A percentile compares a stretch with the other conserved stretches of the same genome.
Evolutionary conservation across 2,329 filamentous ascomycete species (phyloP).

Genomic region (Tolypocladium tropicale): DNA sequence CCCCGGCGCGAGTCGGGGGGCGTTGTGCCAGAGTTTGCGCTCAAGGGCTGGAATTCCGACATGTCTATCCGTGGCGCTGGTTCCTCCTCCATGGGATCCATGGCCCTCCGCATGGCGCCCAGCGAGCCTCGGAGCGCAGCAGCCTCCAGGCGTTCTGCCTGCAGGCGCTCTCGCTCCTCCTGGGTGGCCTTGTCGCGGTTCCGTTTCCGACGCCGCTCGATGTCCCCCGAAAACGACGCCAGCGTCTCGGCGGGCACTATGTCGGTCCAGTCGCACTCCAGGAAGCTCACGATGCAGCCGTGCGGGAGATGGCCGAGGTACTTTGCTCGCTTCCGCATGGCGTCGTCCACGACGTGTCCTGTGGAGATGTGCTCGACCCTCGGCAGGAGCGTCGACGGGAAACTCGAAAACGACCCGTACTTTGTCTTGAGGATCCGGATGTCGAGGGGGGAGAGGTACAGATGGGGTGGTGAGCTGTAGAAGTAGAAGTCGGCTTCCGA

Average conservation of each 20-base stretch:
- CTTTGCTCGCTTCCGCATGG: constrained; percentile 71
- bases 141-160: constrained; percentile 72
- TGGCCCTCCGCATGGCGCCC: constrained; percentile 27
- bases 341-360: constrained; percentile 79
- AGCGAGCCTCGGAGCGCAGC: constrained; percentile 49
- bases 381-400: constrained; percentile 78
- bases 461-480: constrained; percentile 77
- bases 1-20: constrained; percentile 48
- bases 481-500: constrained; percentile 61
- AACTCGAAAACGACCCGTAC: constrained; percentile 71
- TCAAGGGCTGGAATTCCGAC: constrained; percentile 57
- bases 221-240: constrained; percentile 65
- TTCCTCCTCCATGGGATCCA: constrained; percentile 28
- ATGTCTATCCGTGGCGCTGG: constrained; percentile 31
- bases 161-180: constrained; percentile 75
- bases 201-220: constrained; percentile 63
- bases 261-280: constrained; percentile 94
- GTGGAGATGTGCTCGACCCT: constrained; percentile 83
- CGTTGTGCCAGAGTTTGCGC: constrained; percentile 36
- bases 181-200: constrained; percentile 75
- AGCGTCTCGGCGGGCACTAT: constrained; percentile 68
- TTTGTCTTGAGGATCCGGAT: constrained; percentile 87
- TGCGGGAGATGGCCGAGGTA: constrained; percentile 80
- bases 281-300: constrained; percentile 82
- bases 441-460: constrained; percentile 82